Conservation (phyloP, 2,329 filamentous ascomycete genomes). For the Alternaria brassicicola region DNA sequence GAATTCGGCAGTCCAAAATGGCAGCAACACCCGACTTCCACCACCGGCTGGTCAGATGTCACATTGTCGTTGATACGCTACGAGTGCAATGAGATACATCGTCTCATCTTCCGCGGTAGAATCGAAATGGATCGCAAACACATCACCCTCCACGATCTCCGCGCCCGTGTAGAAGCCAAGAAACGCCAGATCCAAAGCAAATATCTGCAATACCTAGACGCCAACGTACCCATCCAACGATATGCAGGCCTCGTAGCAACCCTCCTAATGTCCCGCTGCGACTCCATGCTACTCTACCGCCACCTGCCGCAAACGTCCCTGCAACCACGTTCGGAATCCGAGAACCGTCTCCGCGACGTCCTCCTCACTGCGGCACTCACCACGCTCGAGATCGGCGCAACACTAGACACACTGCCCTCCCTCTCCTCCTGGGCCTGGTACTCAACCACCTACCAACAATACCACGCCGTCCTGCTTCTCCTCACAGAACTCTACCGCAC, state of each 20-base stretch:
- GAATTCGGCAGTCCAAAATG: slow-evolving; percentile 45
- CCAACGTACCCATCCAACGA: slow-evolving; percentile 42
- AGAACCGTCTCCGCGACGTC: slow-evolving; percentile 46
- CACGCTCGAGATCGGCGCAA: slow-evolving; percentile 48
- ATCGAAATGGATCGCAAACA: slow-evolving; percentile 49
- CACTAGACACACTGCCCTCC: slow-evolving; percentile 46
- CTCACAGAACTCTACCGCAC: slow-evolving; percentile 49
- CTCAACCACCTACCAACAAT: slow-evolving; percentile 48
- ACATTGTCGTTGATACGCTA: slow-evolving; percentile 46
- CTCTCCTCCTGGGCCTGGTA: slow-evolving; percentile 47
- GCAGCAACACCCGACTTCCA: slow-evolving; percentile 42
- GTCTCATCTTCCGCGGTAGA: slow-evolving; percentile 45
- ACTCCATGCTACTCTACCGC: slow-evolving; percentile 49
- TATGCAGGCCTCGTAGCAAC: slow-evolving; percentile 49
- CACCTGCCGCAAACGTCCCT: slow-evolving; percentile 46
- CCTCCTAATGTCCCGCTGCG: slow-evolving; percentile 47
- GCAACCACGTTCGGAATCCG: slow-evolving; percentile 43
- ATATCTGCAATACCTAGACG: slow-evolving; percentile 45
- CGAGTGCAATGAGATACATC: slow-evolving; percentile 48
- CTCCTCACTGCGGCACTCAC: slow-evolving; percentile 46
- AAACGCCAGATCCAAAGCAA: slow-evolving; percentile 45
- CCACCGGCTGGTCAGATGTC: slow-evolving; percentile 44
- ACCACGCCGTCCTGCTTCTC: slow-evolving; percentile 46
- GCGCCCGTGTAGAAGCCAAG: slow-evolving; percentile 42
- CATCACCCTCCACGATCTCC: slow-evolving; percentile 46